Evolutionary conservation across 129 eudicot genomes (phyloP).

Genomic region (Pseudognaphalium luteoalbum): DNA sequence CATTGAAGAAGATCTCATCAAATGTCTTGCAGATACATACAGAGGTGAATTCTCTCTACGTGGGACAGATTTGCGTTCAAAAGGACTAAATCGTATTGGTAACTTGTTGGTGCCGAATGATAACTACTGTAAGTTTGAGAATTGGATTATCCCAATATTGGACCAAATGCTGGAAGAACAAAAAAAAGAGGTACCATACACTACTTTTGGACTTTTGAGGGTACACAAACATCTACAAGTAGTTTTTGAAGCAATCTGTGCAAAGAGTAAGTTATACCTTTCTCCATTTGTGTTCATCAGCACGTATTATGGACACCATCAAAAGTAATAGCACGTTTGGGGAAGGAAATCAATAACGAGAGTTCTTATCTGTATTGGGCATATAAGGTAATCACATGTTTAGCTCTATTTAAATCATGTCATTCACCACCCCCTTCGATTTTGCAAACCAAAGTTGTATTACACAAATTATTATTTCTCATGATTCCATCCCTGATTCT

Average conservation of each 20-base stretch:
- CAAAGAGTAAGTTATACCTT: neutral
- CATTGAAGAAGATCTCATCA: conserved; percentile 91
- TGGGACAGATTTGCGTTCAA: conserved; percentile 79
- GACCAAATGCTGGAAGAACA: conserved; percentile 97
- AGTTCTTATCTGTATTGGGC: conserved; percentile 96
- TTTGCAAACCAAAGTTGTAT: neutral
- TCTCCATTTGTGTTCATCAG: conserved; percentile 40
- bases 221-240: neutral
- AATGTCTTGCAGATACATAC: conserved; percentile 94
- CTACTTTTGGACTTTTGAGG: too few relatives aligned
- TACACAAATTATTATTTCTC: neutral
- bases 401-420: neutral
- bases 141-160: conserved; percentile 89
- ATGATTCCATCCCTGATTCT: neutral
- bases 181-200: conserved; percentile 46
- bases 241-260: neutral
- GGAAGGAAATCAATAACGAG: conserved; percentile 75
- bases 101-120: conserved; percentile 90
- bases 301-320: conserved; percentile 89
- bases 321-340: conserved; percentile 87
- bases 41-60: conserved; percentile 82
- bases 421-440: neutral
- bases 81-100: conserved; percentile 94
- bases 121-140: conserved; percentile 96
- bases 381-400: conserved; percentile 59